Evolutionary conservation across 208 protist genomes (phyloP).

Genomic region (Leishmania gerbilli): DNA sequence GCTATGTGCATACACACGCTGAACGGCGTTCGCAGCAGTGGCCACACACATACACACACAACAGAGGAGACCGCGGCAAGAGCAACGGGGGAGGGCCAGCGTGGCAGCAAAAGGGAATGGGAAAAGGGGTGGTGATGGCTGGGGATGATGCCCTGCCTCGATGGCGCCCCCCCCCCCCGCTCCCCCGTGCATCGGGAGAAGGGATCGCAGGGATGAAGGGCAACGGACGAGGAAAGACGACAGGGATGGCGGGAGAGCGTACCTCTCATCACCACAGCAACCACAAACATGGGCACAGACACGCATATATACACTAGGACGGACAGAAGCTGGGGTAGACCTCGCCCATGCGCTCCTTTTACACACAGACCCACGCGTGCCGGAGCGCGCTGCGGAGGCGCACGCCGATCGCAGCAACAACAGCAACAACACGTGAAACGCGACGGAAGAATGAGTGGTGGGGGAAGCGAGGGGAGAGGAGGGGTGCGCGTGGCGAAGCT

Average conservation of each 20-base stretch:
- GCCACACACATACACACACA: background rate
- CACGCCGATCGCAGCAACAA: background rate
- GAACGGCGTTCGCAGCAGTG: background rate
- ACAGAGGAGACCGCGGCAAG: background rate
- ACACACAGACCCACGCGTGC: background rate
- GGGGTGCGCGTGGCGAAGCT: no score
- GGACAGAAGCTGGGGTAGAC: background rate
- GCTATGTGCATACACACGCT: background rate
- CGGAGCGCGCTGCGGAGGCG: background rate
- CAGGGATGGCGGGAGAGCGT: background rate
- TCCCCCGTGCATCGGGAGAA: background rate
- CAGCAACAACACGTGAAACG: background rate
- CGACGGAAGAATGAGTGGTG: background rate
- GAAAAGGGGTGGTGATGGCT: background rate
- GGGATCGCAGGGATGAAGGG: background rate
- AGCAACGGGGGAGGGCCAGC: background rate
- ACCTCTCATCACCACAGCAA: background rate
- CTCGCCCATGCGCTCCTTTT: background rate
- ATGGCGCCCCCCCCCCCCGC: no score
- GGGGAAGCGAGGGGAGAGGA: no score
- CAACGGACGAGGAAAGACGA: background rate
- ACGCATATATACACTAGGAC: background rate
- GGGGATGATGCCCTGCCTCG: background rate
- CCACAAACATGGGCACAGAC: background rate
- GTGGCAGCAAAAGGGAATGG: background rate